Base-by-base conservation (phyloP, 2,329 filamentous ascomycete genomes). In the Acarospora socialis region DNA sequence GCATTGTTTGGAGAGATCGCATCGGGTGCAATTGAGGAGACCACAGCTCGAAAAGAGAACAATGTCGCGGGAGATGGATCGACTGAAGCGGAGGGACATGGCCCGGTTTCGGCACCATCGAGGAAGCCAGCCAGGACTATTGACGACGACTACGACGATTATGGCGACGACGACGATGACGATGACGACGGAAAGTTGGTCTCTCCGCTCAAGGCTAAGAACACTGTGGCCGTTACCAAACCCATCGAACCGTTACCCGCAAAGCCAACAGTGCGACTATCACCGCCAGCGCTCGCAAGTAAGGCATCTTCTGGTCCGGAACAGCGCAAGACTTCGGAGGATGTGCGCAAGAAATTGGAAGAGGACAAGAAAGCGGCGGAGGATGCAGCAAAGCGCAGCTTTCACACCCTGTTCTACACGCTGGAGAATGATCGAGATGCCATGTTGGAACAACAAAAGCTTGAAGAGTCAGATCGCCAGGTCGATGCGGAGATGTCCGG, bases 391-490 rank as follows among this genome's bases (percentile, higher is more conserved):
- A 84, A 84, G 58, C 73, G 75, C 47, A 90, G 80, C 57, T 95
- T 94, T 55, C 79, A 93, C 51, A 92, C 83, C 7, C 69, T 93
- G 43, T 92, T 95, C 56, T 87, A 93, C 55, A 94, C 90, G 1
- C 66, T 95, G 19, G 90, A 98, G 56, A 90, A 87, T 52, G 90
- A 98, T 52, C 73, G 82, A 34, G 83, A 87, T 46, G 90, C 90
- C 29, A 95, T 98, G 90, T 60, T 95, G 35, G 90, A 98, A 55
- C 90, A 98, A 56, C 84, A 95, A 55, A 83, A 87, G 54, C 68
- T 98, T 16, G 90, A 98, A 50, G 90, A 95, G 54, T 84, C 92
- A 1, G 90, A 98, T 54, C 80, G 92, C 52, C 84, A 92, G 53
- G 78, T 95, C 7, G 87, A 95, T 54, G 86, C 86, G 9, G 90